Evolutionary conservation across 78 protist genomes (phyloP).

Genomic region (Cavenderia fasciculata): DNA sequence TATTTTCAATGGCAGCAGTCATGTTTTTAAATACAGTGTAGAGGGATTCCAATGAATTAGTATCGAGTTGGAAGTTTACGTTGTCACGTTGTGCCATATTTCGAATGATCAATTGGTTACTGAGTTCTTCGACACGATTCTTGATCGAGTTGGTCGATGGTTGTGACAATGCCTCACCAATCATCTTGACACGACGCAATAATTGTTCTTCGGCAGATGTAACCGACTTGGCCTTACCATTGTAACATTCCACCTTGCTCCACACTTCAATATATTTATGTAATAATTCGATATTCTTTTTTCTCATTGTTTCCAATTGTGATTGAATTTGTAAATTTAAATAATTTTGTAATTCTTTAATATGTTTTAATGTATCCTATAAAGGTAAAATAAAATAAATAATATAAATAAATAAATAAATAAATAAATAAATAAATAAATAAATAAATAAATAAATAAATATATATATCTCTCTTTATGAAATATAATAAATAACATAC

Average conservation of each 20-base stretch:
- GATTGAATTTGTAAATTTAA: conserved; percentile 41
- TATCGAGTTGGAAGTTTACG: conserved; percentile 8
- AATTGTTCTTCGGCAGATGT: conserved; percentile 32
- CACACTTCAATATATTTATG: conserved; percentile 61
- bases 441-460: not conserved
- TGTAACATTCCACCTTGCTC: conserved; percentile 47
- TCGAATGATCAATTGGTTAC: conserved; percentile 18
- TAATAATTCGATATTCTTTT: conserved; percentile 17
- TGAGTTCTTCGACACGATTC: conserved; percentile 38
- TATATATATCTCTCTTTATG: not conserved
- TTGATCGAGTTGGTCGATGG: conserved; percentile 40
- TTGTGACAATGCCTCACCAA: conserved; percentile 35
- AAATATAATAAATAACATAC: not conserved
- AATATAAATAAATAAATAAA: not conserved
- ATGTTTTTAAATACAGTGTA: conserved; percentile 30
- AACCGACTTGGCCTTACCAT: conserved; percentile 24
- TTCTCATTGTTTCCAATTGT: conserved; percentile 47
- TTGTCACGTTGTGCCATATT: conserved; percentile 29
- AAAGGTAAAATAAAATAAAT: not conserved
- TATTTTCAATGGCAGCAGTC: conserved; percentile 37
- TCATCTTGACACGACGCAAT: not conserved
- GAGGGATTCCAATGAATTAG: conserved; percentile 44
- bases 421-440: not conserved
- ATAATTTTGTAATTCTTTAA: conserved; percentile 53
- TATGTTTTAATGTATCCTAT: conserved; percentile 31